Base-by-base conservation (phyloP, 2,329 filamentous ascomycete genomes). In the Cladosporium sphaerospermum region DNA sequence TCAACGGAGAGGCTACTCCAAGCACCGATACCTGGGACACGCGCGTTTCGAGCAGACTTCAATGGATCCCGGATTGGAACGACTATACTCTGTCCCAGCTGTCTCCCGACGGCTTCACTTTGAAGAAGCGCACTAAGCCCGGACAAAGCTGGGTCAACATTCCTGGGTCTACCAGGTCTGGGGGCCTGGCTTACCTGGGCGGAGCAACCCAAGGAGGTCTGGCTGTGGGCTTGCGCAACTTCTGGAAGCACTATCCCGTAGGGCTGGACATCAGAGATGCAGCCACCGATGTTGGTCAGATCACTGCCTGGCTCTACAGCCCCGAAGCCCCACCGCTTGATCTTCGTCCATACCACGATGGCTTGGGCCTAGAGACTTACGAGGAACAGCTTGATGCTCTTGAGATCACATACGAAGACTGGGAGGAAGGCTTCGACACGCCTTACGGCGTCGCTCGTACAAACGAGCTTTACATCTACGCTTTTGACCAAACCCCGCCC, bases 391-490 rank as follows among this genome's bases (percentile, higher is more conserved):
- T 83, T 0, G 80, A 83, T 54, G 82, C 79, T 1, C 71, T 84
- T 0, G 74, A 82, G 23, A 79, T 84, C 18, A 85, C 82, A 0
- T 85, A 85, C 54, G 82, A 85, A 55, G 81, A 84, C 56, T 84
- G 74, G 55, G 80, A 84, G 55, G 66, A 64, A 0, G 76, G 74
- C 0, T 81, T 80, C 40, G 72, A 78, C 52, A 82, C 78, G 0
- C 77, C 81, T 0, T 77, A 78, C 45, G 82, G 82, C 0, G 77
- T 84, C 33, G 79, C 74, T 0, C 69, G 79, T 37, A 83, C 80
- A 0, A 83, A 76, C 54, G 79, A 84, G 59, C 52, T 84, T 8
- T 59, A 45, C 43, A 57, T 84, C 11, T 74, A 75, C 44, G 75
- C 73, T 0, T 82, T 82, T 47, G 74, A 75, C 1, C 64, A 64